phyloP scores from a whole-genome alignment of 1,284 basidiomycete species.

The Ceratobasidium sp. region DNA sequence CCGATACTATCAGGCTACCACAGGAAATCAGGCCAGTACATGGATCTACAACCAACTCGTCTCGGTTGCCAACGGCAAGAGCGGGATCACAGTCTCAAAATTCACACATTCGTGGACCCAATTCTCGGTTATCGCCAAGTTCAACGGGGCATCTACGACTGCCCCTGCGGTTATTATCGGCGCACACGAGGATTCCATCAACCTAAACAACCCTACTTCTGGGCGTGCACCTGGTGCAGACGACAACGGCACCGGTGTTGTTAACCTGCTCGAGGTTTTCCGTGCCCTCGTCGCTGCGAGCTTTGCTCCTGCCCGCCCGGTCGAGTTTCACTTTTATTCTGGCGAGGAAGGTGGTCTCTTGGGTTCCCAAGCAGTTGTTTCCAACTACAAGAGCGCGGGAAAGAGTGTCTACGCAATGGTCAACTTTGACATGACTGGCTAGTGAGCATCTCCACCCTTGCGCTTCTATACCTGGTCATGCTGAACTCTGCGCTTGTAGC shows the following conservation, averaged over 20 bases:
- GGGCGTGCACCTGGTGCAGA: slow-evolving; percentile 64
- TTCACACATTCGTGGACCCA: slow-evolving; percentile 69
- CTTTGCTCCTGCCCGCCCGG: slow-evolving; percentile 62
- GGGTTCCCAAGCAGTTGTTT: slow-evolving; percentile 67
- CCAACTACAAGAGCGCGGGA: slow-evolving; percentile 61
- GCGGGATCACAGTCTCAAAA: slow-evolving; percentile 60
- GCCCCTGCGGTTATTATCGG: slow-evolving; percentile 64
- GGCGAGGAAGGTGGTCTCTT: slow-evolving; percentile 69
- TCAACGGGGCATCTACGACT: slow-evolving; percentile 55
- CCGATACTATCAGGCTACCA: slow-evolving; percentile 68
- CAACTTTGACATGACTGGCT: slow-evolving; percentile 59
- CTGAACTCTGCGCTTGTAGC: slow-evolving; percentile 53
- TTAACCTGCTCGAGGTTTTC: slow-evolving; percentile 67
- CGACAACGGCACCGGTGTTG: slow-evolving; percentile 70
- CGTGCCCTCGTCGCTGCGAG: slow-evolving; percentile 61
- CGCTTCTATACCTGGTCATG: background rate
- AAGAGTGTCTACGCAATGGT: slow-evolving; percentile 65
- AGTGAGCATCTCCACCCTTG: slow-evolving; percentile 19
- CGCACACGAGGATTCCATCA: slow-evolving; percentile 67
- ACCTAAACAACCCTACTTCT: slow-evolving; percentile 58
- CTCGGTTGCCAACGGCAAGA: slow-evolving; percentile 23
- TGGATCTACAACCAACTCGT: slow-evolving; percentile 48
- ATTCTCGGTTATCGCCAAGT: slow-evolving; percentile 64
- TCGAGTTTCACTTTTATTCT: slow-evolving; percentile 71
- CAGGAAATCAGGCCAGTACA: slow-evolving; percentile 57